Evolutionary conservation across 108 stramenopile genomes (phyloP).

Genomic region (Skeletonema grethae): DNA sequence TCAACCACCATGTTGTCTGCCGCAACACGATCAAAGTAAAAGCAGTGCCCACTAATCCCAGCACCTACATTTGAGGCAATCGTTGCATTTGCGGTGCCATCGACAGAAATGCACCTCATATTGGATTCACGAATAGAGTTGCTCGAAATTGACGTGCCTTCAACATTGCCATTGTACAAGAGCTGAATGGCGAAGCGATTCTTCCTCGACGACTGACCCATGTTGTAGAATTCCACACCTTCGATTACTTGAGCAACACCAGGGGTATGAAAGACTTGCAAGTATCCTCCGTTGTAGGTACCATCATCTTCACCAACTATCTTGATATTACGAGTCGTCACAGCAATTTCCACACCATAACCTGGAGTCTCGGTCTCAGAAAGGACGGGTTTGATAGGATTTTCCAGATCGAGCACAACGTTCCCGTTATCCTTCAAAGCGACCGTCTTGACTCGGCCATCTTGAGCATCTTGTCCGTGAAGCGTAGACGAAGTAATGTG

Average conservation of each 20-base stretch:
- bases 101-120: conserved; percentile 63
- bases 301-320: conserved; percentile 52
- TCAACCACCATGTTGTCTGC: conserved; percentile 7
- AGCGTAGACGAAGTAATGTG: conserved; percentile 64
- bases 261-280: conserved; percentile 64
- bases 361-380: conserved; percentile 46
- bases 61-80: conserved; percentile 63
- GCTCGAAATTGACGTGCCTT: conserved; percentile 50
- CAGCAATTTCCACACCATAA: conserved; percentile 63
- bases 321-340: conserved; percentile 64
- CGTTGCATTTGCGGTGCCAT: conserved; percentile 55
- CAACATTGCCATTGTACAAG: conserved; percentile 45
- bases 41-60: conserved; percentile 52
- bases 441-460: conserved; percentile 30
- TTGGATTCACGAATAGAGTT: conserved; percentile 66
- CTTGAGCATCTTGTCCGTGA: conserved; percentile 38
- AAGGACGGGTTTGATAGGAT: conserved; percentile 43
- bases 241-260: conserved; percentile 56
- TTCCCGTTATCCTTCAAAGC: conserved; percentile 31
- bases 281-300: conserved; percentile 49
- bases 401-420: conserved; percentile 43
- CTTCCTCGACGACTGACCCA: conserved; percentile 53
- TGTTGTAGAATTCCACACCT: conserved; percentile 58
- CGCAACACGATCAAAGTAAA: conserved; percentile 17
- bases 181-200: conserved; percentile 66